Conservation (phyloP, 1,284 basidiomycete genomes). For the Veloboletus limbatus region DNA sequence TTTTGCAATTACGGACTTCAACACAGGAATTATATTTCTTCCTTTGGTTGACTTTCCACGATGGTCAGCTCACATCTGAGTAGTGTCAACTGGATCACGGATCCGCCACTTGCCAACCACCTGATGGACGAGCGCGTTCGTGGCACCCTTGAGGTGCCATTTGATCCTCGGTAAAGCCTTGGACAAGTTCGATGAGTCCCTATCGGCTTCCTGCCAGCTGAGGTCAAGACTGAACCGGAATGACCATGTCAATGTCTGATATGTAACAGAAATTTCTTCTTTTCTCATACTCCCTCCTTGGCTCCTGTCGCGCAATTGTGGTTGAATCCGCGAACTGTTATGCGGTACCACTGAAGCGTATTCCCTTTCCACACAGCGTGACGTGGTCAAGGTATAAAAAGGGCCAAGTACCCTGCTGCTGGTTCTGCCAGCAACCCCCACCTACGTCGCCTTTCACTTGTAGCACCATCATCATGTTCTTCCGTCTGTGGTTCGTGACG, state of each 20-base stretch:
- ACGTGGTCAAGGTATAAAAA: slow-evolving; percentile 7
- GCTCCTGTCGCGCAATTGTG: background rate
- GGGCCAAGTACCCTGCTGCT: too few relatives aligned
- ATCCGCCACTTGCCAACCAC: background rate
- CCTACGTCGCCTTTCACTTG: background rate
- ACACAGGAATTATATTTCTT: background rate
- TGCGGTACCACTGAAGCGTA: background rate
- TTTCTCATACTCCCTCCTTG: background rate
- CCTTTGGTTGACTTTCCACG: background rate
- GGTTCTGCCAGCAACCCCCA: background rate
- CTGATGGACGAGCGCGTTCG: background rate
- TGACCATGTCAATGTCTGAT: background rate
- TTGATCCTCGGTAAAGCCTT: background rate
- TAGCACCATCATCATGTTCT: slow-evolving; percentile 11
- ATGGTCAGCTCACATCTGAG: background rate
- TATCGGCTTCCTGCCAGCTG: too few relatives aligned
- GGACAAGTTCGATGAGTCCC: too few relatives aligned
- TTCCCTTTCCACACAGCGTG: background rate
- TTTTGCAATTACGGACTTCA: background rate
- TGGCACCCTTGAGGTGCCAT: background rate
- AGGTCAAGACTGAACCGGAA: background rate
- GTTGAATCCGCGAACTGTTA: background rate
- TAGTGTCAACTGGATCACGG: background rate
- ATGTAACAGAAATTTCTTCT: background rate
- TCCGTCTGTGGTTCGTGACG: slow-evolving; percentile 7